Percentiles rank a stretch among this genome's conserved stretches.
phyloP scores from a whole-genome alignment of 306 rosid genomes.

The Cucurbita maxima region DNA sequence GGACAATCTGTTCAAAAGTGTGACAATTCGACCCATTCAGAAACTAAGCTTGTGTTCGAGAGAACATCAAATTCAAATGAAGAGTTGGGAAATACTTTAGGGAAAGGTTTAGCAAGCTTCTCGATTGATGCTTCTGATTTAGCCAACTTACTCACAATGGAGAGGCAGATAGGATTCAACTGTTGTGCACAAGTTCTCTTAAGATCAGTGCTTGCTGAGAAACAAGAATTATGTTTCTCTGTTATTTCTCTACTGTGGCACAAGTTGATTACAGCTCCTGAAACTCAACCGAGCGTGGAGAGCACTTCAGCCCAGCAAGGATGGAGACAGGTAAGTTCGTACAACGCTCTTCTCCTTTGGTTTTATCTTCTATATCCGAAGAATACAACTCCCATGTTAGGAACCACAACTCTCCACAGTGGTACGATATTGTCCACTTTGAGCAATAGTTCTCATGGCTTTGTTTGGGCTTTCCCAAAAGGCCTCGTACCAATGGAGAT shows the following conservation, averaged over 20 bases:
- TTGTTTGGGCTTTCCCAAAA: no score
- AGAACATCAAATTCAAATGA: slow-evolving; percentile 31
- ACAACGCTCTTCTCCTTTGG: slow-evolving; percentile 5
- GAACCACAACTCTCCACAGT: no score
- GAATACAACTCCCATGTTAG: no score
- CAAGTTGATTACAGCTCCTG: slow-evolving; percentile 87
- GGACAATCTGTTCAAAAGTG: slow-evolving; percentile 27
- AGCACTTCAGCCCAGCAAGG: slow-evolving; percentile 99
- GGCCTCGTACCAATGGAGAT: no score
- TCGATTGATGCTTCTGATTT: slow-evolving; percentile 80
- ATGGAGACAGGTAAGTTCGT: slow-evolving; percentile 74
- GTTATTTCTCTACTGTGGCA: slow-evolving; percentile 94
- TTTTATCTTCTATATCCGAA: not conserved
- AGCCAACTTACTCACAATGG: slow-evolving; percentile 90
- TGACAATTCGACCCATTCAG: slow-evolving; percentile 27
- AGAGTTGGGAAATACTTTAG: slow-evolving; percentile 32
- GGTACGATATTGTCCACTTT: no score
- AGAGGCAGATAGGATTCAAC: slow-evolving; percentile 79
- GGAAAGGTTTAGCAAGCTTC: slow-evolving; percentile 51
- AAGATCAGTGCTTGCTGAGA: slow-evolving; percentile 67
- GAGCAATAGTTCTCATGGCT: no score
- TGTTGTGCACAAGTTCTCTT: slow-evolving; percentile 69
- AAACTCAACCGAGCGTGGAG: slow-evolving; percentile 77
- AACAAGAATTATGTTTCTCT: slow-evolving; percentile 81
- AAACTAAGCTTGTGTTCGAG: slow-evolving; percentile 20